Evolutionary conservation across 208 protist species (phyloP).

Genomic region (Trypanosoma brucei): DNA sequence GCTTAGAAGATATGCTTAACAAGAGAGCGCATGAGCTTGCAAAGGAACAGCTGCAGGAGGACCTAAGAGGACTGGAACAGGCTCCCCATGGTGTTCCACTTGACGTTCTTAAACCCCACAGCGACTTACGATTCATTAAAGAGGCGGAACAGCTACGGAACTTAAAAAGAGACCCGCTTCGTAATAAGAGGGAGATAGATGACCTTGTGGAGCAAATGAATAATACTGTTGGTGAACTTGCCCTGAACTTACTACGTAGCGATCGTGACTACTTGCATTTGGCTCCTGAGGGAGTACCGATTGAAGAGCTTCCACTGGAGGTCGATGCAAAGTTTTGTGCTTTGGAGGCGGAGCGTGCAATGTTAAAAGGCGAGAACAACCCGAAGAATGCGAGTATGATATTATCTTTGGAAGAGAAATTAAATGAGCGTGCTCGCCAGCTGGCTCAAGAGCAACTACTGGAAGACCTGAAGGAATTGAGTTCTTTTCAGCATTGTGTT

Average conservation of each 20-base stretch:
- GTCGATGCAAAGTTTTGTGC: slow-evolving; percentile 46
- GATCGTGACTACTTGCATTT: slow-evolving; percentile 45
- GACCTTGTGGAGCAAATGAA: slow-evolving; percentile 43
- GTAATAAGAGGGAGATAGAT: slow-evolving; percentile 52
- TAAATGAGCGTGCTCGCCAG: slow-evolving; percentile 47
- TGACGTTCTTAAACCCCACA: slow-evolving; percentile 50
- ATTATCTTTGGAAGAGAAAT: slow-evolving; percentile 41
- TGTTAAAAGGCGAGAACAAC: slow-evolving; percentile 23
- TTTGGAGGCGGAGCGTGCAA: slow-evolving; percentile 48
- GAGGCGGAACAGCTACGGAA: slow-evolving; percentile 44
- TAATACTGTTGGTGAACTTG: slow-evolving; percentile 46
- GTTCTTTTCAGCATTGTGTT: slow-evolving; percentile 46
- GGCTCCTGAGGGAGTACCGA: slow-evolving; percentile 44
- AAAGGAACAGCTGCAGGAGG: slow-evolving; percentile 45
- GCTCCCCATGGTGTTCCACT: slow-evolving; percentile 50
- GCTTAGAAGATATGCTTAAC: slow-evolving; percentile 55
- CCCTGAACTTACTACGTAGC: slow-evolving; percentile 32
- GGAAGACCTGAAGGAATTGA: slow-evolving; percentile 47
- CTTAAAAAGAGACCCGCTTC: slow-evolving; percentile 47
- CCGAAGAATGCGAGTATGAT: slow-evolving; percentile 18
- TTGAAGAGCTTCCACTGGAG: slow-evolving; percentile 53
- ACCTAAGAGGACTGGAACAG: slow-evolving; percentile 51
- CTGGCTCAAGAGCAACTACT: slow-evolving; percentile 44
- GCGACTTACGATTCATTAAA: slow-evolving; percentile 37
- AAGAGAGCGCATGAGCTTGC: slow-evolving; percentile 56